A percentile compares a stretch with the other conserved stretches of the same genome.
These are phyloP conservation scores for Fusarium domesticum DNA, from an alignment of 2,329 filamentous ascomycete genomes.

Conservation along the genomic window DNA sequence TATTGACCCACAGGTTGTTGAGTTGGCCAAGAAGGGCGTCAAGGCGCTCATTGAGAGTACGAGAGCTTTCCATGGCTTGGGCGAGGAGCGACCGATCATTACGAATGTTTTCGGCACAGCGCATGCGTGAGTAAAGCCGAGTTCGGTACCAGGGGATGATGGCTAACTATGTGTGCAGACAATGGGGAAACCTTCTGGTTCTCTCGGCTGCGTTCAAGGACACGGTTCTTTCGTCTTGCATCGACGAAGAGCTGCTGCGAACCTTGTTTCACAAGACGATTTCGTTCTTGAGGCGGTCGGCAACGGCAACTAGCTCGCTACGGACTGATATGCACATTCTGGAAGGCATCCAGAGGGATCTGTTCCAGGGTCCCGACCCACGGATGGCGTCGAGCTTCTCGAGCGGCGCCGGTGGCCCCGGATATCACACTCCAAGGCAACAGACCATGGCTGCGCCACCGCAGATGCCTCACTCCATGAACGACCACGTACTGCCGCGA, in stretches of 20 bases:
- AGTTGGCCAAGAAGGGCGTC: slow-evolving; percentile 61
- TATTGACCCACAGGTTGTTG: slow-evolving; percentile 46
- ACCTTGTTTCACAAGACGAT: slow-evolving; percentile 71
- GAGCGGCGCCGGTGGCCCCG: slow-evolving; percentile 34
- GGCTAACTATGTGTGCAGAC: slow-evolving; percentile 49
- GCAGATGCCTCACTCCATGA: slow-evolving; percentile 21
- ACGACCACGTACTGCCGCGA: slow-evolving; percentile 24
- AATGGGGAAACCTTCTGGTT: slow-evolving; percentile 97
- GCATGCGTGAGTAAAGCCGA: slow-evolving; percentile 80
- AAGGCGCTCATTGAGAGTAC: slow-evolving; percentile 81
- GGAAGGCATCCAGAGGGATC: slow-evolving; percentile 48
- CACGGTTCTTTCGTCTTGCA: slow-evolving; percentile 53
- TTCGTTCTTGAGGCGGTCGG: slow-evolving; percentile 66
- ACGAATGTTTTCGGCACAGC: slow-evolving; percentile 97
- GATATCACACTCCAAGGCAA: slow-evolving; percentile 27
- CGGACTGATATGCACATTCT: slow-evolving; percentile 73
- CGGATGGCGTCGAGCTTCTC: slow-evolving; percentile 43
- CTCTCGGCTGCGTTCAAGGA: slow-evolving; percentile 77
- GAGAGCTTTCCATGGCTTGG: slow-evolving; percentile 68
- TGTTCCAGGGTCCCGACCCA: slow-evolving; percentile 37
- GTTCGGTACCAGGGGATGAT: not conserved
- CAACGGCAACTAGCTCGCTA: slow-evolving; percentile 72
- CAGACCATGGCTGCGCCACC: slow-evolving; percentile 25
- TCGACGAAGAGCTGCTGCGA: slow-evolving; percentile 55
- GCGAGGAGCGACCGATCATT: slow-evolving; percentile 68